Conservation (phyloP, 2,329 filamentous ascomycete species). For the Sclerotinia minor region DNA sequence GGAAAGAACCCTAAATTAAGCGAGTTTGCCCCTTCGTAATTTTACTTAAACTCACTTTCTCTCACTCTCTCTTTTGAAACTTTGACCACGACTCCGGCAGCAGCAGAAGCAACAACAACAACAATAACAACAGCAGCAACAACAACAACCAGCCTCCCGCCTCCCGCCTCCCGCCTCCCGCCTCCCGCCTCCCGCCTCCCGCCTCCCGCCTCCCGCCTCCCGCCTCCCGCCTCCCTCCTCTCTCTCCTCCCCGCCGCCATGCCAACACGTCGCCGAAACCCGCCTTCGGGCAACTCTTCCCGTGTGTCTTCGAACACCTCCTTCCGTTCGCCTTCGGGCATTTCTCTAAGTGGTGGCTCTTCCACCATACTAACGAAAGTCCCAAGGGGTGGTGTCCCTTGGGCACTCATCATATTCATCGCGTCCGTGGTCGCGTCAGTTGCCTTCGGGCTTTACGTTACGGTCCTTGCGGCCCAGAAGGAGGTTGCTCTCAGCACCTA, state of each 20-base stretch:
- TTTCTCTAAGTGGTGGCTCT: background rate
- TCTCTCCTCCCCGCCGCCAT: background rate
- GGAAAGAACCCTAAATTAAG: background rate
- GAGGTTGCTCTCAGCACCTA: background rate
- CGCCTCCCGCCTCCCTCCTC: no score
- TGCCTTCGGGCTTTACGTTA: background rate
- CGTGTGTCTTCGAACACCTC: background rate
- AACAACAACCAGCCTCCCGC: background rate
- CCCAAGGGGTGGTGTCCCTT: constrained; percentile 6
- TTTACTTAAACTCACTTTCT: background rate
- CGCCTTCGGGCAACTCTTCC: background rate
- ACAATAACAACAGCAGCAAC: background rate
- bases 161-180: background rate
- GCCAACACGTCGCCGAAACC: background rate
- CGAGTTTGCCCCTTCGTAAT: background rate
- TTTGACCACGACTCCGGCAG: background rate
- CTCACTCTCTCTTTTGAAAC: background rate
- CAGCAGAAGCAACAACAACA: constrained; percentile 43
- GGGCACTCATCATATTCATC: constrained; percentile 9
- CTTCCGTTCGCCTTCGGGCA: background rate
- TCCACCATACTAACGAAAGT: background rate
- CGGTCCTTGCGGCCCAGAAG: background rate
- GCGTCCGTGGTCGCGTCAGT: background rate
- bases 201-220: background rate
- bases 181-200: no score